Evolutionary conservation across 192 early-diverging fungal genomes (phyloP).

Genomic region (Coemansia sp.): DNA sequence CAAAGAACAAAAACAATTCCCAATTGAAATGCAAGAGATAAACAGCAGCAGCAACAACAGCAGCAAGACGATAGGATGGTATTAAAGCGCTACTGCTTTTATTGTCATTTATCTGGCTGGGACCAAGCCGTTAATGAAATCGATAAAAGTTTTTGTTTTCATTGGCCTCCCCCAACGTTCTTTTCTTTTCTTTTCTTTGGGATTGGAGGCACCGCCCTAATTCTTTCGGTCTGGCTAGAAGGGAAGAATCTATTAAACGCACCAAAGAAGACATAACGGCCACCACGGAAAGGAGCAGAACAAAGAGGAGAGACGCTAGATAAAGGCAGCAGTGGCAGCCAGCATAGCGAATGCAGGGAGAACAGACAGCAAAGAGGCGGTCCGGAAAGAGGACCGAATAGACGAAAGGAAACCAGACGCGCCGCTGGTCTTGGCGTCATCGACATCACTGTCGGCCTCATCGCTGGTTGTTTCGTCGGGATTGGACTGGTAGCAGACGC

Average conservation of each 20-base stretch:
- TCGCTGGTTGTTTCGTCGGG: slow-evolving; percentile 16
- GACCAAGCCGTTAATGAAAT: too few relatives aligned
- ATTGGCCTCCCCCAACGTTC: not conserved
- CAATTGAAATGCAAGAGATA: not conserved
- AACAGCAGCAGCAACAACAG: not conserved
- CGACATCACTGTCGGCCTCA: not conserved
- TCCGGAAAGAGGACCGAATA: slow-evolving; percentile 6
- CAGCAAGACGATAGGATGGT: not conserved
- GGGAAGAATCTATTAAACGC: too few relatives aligned
- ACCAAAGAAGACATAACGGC: not conserved
- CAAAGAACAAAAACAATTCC: not conserved
- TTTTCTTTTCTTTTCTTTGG: not conserved
- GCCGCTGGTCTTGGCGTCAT: slow-evolving; percentile 3
- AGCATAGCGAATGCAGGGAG: slow-evolving; percentile 26
- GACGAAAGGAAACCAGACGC: not conserved
- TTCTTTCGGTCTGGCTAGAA: too few relatives aligned
- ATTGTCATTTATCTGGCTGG: too few relatives aligned
- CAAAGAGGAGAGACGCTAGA: slow-evolving; percentile 10
- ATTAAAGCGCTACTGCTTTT: not conserved
- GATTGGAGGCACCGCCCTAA: too few relatives aligned
- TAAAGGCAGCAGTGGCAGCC: slow-evolving; percentile 24
- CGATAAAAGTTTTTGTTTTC: too few relatives aligned
- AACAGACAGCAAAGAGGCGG: slow-evolving; percentile 14
- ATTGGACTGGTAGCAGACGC: slow-evolving; percentile 40
- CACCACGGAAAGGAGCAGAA: not conserved